phyloP scores from a whole-genome alignment of 805 yeast species.

The Wickerhamomyces bovis region DNA sequence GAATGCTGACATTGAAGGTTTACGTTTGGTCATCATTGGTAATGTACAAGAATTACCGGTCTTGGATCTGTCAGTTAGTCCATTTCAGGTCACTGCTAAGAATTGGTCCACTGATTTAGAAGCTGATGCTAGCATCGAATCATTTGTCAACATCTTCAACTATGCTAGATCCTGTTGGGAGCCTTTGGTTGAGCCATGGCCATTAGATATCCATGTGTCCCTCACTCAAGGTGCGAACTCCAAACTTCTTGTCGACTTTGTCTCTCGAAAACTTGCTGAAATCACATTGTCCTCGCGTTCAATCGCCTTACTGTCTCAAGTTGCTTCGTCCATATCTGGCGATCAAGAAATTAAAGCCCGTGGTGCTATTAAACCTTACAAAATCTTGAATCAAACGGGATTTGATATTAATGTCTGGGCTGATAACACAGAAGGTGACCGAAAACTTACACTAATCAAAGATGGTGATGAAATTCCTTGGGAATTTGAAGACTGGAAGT shows the following conservation, averaged over 20 bases:
- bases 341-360: conserved; percentile 54
- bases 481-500: conserved; percentile 94
- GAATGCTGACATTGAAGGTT: conserved; percentile 61
- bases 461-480: conserved; percentile 58
- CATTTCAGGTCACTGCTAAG: conserved; percentile 60
- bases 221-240: conserved; percentile 40
- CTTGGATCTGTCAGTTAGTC: conserved; percentile 64
- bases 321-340: conserved; percentile 50
- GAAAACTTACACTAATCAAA: conserved; percentile 30
- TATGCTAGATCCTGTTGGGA: conserved; percentile 93
- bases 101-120: conserved; percentile 86
- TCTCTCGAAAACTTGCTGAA: conserved; percentile 74
- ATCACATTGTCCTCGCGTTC: conserved; percentile 77
- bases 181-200: conserved; percentile 87
- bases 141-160: conserved; percentile 72
- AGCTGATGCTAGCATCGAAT: conserved; percentile 58
- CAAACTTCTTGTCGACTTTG: conserved; percentile 55
- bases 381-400: conserved; percentile 81
- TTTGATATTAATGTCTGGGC: conserved; percentile 76
- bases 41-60: conserved; percentile 89
- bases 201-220: conserved; percentile 64
- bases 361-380: conserved; percentile 78
- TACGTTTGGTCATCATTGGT: conserved; percentile 79
- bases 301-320: conserved; percentile 67
- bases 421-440: conserved; percentile 33